phyloP scores from a whole-genome alignment of 352 stramenopile genomes.

The Phytophthora aleatoria region DNA sequence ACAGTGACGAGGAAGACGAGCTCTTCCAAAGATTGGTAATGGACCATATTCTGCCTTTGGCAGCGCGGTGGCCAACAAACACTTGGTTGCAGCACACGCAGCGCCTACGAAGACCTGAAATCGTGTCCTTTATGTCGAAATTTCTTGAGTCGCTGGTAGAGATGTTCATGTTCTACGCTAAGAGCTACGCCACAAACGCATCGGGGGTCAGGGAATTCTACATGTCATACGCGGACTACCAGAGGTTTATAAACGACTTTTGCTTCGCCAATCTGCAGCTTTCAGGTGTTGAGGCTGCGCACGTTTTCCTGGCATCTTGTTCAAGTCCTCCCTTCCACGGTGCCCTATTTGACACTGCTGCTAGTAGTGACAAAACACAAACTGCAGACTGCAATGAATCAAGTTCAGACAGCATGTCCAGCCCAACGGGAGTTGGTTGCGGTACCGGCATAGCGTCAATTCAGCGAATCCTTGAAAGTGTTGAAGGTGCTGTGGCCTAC shows the following conservation, averaged over 20 bases:
- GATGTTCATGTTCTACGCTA: slow-evolving; percentile 84
- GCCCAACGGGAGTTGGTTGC: slow-evolving; percentile 13
- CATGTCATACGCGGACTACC: slow-evolving; percentile 74
- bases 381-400: slow-evolving; percentile 9
- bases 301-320: slow-evolving; percentile 74
- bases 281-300: slow-evolving; percentile 69
- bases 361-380: slow-evolving; percentile 6
- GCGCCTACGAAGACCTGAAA: slow-evolving; percentile 47
- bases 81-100: slow-evolving; percentile 60
- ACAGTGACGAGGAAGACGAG: slow-evolving; percentile 55
- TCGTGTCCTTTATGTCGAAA: slow-evolving; percentile 66
- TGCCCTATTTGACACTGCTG: slow-evolving; percentile 22
- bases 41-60: slow-evolving; percentile 63
- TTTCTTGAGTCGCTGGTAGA: slow-evolving; percentile 69
- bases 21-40: slow-evolving; percentile 62
- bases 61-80: slow-evolving; percentile 57
- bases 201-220: slow-evolving; percentile 64
- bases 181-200: slow-evolving; percentile 49
- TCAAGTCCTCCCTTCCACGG: slow-evolving; percentile 57
- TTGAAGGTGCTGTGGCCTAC: slow-evolving; percentile 58
- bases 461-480: slow-evolving; percentile 43
- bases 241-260: slow-evolving; percentile 82
- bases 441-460: slow-evolving; percentile 38
- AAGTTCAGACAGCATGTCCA: slow-evolving; percentile 10
- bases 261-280: slow-evolving; percentile 68